Evolutionary conservation across 2,329 filamentous ascomycete genomes (phyloP).

Genomic region (Fusarium oligoseptatum): DNA sequence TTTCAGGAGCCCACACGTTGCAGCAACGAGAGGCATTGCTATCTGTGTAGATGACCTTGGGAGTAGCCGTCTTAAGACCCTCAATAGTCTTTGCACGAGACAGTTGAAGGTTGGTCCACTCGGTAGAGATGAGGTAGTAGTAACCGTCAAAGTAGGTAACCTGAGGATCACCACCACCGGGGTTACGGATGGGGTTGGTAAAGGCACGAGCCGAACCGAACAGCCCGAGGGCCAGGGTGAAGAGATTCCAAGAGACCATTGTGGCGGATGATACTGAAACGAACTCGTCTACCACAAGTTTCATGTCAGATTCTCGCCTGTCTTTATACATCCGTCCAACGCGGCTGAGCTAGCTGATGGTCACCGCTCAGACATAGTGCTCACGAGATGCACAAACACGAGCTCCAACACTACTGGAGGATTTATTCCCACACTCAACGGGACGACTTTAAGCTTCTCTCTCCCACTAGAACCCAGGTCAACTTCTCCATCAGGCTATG

Average conservation of each 20-base stretch:
- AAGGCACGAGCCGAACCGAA: constrained; percentile 50
- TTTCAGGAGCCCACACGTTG: constrained; percentile 71
- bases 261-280: neutral
- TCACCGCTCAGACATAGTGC: neutral
- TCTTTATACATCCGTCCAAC: no score
- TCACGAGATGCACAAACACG: neutral
- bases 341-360: neutral
- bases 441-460: constrained; percentile 12
- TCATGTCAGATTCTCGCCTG: neutral
- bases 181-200: constrained; percentile 65
- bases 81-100: constrained; percentile 66
- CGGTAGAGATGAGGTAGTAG: constrained; percentile 70
- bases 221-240: constrained; percentile 26
- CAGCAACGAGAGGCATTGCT: constrained; percentile 61
- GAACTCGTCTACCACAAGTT: neutral
- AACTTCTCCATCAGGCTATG: constrained; percentile 1
- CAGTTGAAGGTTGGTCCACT: constrained; percentile 68
- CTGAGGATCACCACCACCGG: constrained; percentile 66
- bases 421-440: constrained; percentile 4
- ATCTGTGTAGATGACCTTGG: constrained; percentile 65
- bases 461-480: neutral
- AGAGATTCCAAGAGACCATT: constrained; percentile 35
- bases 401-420: neutral
- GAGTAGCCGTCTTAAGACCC: constrained; percentile 66
- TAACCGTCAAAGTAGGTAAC: constrained; percentile 66